These are phyloP conservation scores for Gossypium raimondii DNA, from an alignment of 345 rosid genomes.

Conservation along the genomic window DNA sequence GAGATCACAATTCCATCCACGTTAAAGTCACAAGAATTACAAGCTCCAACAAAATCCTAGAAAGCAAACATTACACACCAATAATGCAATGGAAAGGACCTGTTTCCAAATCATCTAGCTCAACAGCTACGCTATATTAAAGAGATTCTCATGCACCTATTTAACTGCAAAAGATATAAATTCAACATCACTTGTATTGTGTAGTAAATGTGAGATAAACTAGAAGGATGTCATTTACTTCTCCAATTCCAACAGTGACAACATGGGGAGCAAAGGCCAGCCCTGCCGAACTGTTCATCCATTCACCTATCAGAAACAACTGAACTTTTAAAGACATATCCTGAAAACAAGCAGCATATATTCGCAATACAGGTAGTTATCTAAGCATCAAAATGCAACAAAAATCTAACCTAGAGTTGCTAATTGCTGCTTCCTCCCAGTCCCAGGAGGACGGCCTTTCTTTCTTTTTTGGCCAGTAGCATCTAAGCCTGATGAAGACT, in stretches of 20 bases:
- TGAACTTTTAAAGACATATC: background rate
- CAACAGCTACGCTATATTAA: background rate
- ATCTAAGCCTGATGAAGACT: constrained; percentile 53
- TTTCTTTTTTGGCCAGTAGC: constrained; percentile 49
- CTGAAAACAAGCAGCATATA: background rate
- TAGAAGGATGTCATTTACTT: constrained; percentile 41
- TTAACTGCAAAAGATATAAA: constrained; percentile 6
- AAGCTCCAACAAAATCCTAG: constrained; percentile 4
- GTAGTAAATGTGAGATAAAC: background rate
- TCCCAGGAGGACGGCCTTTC: constrained; percentile 96
- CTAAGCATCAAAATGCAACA: constrained; percentile 5
- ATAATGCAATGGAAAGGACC: background rate
- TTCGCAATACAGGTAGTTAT: background rate
- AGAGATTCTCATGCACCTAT: background rate
- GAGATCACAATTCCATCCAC: background rate
- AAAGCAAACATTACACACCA: background rate
- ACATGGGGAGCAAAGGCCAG: constrained; percentile 94
- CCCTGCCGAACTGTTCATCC: constrained; percentile 99
- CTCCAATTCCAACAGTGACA: constrained; percentile 70
- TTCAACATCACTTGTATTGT: background rate
- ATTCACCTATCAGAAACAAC: constrained; percentile 66
- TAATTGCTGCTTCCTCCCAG: constrained; percentile 91
- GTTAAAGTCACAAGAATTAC: background rate
- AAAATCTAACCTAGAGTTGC: constrained; percentile 71
- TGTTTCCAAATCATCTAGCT: background rate